Evolutionary conservation across 2,329 filamentous ascomycete genomes (phyloP).

Genomic region (Calonectria leucothoes): DNA sequence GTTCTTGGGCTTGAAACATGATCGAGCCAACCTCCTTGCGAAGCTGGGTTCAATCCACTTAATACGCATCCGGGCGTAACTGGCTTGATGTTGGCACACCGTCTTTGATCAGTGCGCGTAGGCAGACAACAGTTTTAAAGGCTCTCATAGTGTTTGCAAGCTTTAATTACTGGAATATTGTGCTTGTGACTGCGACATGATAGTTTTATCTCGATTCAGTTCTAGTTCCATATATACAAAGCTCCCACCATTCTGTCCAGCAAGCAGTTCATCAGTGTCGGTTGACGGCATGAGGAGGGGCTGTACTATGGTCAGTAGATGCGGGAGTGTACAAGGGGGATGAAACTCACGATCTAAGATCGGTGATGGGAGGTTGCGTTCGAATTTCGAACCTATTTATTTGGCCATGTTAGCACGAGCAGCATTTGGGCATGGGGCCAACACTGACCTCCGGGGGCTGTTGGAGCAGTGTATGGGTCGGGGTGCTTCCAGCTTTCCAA

Average conservation of each 20-base stretch:
- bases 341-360: conserved; percentile 80
- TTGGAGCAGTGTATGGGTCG: conserved; percentile 90
- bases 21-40: no score
- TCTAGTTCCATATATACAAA: conserved; percentile 34
- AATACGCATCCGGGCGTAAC: no score
- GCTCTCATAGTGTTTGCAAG: not conserved
- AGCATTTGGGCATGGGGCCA: not conserved
- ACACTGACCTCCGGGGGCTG: conserved; percentile 86
- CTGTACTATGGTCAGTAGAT: conserved; percentile 34
- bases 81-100: no score
- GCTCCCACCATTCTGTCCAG: conserved; percentile 19
- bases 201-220: conserved; percentile 22
- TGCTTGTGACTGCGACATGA: conserved; percentile 27
- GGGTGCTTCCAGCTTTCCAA: conserved; percentile 97
- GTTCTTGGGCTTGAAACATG: no score
- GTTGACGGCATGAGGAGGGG: conserved; percentile 43
- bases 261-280: conserved; percentile 33
- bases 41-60: no score
- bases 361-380: conserved; percentile 87
- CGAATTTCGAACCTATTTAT: conserved; percentile 90
- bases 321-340: not conserved
- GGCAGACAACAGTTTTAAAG: not conserved
- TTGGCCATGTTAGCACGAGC: conserved; percentile 25
- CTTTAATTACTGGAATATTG: not conserved
- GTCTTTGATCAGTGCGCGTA: not conserved